Conservation (phyloP, 352 stramenopile species). For the Phytophthora palmivora region DNA sequence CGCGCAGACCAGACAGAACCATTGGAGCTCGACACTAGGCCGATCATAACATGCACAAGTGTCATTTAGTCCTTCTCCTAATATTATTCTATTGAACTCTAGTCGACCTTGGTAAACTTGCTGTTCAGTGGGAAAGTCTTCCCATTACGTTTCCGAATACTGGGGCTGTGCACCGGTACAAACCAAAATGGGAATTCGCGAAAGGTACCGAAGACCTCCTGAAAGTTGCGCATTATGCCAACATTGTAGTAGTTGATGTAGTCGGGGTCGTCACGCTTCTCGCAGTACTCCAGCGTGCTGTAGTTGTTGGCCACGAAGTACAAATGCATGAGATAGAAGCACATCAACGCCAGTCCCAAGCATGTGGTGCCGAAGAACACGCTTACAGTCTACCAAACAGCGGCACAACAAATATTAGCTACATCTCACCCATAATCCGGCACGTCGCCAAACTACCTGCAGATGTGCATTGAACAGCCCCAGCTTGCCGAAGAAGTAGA, state of each 20-base stretch:
- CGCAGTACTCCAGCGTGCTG: conserved; percentile 89
- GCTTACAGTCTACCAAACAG: conserved; percentile 47
- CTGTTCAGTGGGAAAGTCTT: conserved; percentile 62
- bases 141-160: conserved; percentile 47
- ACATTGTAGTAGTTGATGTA: conserved; percentile 87
- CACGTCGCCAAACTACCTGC: conserved; percentile 47
- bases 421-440: not conserved
- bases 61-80: too few relatives aligned
- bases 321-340: conserved; percentile 84
- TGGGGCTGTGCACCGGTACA: conserved; percentile 68
- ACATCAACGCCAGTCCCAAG: conserved; percentile 66
- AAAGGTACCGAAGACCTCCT: conserved; percentile 79
- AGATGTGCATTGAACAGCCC: conserved; percentile 57
- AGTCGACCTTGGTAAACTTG: conserved; percentile 62
- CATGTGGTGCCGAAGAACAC: conserved; percentile 80
- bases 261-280: conserved; percentile 80
- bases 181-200: conserved; percentile 75
- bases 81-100: conserved; percentile 32
- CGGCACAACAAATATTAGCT: conserved; percentile 1
- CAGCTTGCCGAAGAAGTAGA: conserved; percentile 71
- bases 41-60: conserved; percentile 6
- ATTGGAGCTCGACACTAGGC: conserved; percentile 14
- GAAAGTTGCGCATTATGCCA: conserved; percentile 71
- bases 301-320: conserved; percentile 75
- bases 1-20: conserved; percentile 11